These are phyloP conservation scores for Amaranthus palmeri DNA, from an alignment of 148 eudicot genomes.

Conservation along the genomic window DNA sequence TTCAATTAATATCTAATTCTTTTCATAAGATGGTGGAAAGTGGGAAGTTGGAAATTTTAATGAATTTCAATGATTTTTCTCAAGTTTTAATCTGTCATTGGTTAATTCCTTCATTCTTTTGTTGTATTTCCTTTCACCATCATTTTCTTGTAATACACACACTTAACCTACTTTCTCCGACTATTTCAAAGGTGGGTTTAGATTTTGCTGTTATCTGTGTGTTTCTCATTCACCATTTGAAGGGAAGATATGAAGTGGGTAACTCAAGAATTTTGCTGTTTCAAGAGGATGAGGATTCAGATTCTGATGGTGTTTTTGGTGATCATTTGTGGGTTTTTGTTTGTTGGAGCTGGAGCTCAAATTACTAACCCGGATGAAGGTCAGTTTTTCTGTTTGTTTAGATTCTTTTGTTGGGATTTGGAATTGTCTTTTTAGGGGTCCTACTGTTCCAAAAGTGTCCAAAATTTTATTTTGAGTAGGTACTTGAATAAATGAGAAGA, in stretches of 20 bases:
- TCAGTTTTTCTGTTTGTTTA: neutral
- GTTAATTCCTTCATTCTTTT: no score
- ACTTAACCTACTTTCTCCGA: no score
- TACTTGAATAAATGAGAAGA: no score
- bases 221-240: neutral
- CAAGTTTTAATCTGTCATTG: no score
- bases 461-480: no score
- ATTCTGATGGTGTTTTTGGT: neutral
- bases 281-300: neutral
- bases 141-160: no score
- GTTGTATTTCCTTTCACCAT: no score
- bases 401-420: neutral
- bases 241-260: constrained; percentile 16
- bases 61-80: neutral
- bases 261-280: neutral
- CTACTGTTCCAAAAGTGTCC: neutral
- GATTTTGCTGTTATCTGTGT: no score
- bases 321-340: constrained; percentile 9
- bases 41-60: neutral
- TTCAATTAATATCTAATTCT: neutral
- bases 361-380: constrained; percentile 29
- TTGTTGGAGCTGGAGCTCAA: constrained; percentile 8
- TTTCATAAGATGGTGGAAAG: neutral
- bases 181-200: no score
- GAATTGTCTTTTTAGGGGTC: neutral